A percentile compares a stretch with the other conserved stretches of the same genome.
phyloP scores from a whole-genome alignment of 2,329 filamentous ascomycete genomes.

The Dactylellina parvicollis region DNA sequence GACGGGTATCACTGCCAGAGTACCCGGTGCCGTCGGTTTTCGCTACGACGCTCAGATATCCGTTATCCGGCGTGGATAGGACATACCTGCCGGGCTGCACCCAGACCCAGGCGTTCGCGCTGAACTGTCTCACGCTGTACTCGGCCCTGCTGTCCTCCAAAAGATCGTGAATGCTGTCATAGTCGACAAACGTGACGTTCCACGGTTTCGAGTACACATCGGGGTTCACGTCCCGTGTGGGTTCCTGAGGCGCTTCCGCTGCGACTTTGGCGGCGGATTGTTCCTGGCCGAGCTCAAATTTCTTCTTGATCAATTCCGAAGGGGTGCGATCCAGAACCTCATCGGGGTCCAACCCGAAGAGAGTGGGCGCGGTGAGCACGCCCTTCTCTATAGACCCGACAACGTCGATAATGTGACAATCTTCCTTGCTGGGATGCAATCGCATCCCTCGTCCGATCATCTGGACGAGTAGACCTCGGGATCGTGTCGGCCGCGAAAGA shows the following conservation, averaged over 20 bases:
- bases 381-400: constrained; percentile 85
- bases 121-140: constrained; percentile 73
- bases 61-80: constrained; percentile 63
- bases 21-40: constrained; percentile 54
- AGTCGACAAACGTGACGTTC: constrained; percentile 83
- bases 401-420: constrained; percentile 97
- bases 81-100: constrained; percentile 32
- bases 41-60: constrained; percentile 47
- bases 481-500: constrained; percentile 86
- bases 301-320: constrained; percentile 69
- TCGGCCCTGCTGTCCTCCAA: constrained; percentile 84
- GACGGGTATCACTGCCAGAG: constrained; percentile 60
- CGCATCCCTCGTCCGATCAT: constrained; percentile 98
- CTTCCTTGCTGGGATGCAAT: constrained; percentile 78
- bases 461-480: constrained; percentile 91
- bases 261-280: too few species aligned
- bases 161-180: constrained; percentile 89
- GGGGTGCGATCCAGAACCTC: constrained; percentile 77
- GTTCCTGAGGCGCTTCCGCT: constrained; percentile 34
- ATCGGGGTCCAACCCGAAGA: constrained; percentile 89
- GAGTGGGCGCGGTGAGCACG: constrained; percentile 86
- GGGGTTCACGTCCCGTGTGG: constrained; percentile 27
- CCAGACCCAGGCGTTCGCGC: constrained; percentile 38
- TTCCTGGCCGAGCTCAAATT: constrained; percentile 65
- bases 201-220: constrained; percentile 24